Base-by-base conservation (phyloP, 768 basidiomycete genomes). In the Suillus discolor region DNA sequence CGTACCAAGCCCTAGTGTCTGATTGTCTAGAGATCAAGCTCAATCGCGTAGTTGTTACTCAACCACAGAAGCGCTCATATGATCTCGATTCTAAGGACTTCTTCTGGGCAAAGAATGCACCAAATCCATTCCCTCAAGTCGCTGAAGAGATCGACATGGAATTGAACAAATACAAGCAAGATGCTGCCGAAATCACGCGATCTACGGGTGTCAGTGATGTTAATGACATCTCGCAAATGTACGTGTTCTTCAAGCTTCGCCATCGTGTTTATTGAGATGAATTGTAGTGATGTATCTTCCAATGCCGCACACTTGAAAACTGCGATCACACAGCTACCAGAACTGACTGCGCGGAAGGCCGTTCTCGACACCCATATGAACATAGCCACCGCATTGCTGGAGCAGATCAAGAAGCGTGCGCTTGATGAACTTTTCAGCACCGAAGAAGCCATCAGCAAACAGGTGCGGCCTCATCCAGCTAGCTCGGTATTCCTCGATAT, bases 291-390 rank as follows among this genome's bases (percentile, higher is more conserved):
- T 74, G 84, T 99, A 34, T 89, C 95, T 2, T 88, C 93, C 38
- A 99, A 99, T 77, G 96, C 97, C 3, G 84, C 94, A 8, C 92
- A 99, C 75, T 81, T 99, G 60, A 99, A 98, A 80, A 94, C 95
- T 0, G 97, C 97, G 9, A 97, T 99, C 73, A 99, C 96, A 2
- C 94, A 96, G 67, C 83, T 99, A 23, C 97, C 97, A 2, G 97
- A 99, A 75, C 82, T 99, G 60, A 99, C 97, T 5, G 96, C 97
- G 4, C 88, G 97, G 49, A 99, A 99, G 73, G 93, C 95, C 39
- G 96, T 93, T 1, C 85, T 99, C 31, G 97, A 99, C 76, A 95
- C 96, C 4, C 97, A 99, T 75, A 99, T 99, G 96, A 98, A 99
- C 78, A 97, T 99, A 64, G 97, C 97, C 44, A 97, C 96, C 15